These are phyloP conservation scores for Platanus orientalis DNA, from an alignment of 164 flowering plant species.

Conservation along the genomic window DNA sequence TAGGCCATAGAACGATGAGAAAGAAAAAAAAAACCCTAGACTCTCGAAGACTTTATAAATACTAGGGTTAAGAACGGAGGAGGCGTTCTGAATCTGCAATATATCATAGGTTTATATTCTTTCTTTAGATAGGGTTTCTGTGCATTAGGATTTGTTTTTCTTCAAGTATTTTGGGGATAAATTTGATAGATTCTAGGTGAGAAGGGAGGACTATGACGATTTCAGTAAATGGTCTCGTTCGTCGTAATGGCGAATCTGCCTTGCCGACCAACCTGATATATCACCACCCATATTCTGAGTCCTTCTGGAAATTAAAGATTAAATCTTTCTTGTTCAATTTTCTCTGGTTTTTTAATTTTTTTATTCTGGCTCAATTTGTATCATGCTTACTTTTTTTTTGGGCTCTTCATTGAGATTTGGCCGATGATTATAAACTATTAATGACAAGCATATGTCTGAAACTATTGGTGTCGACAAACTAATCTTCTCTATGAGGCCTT, in stretches of 20 bases:
- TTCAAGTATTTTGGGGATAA: too few species aligned
- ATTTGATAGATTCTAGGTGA: background rate
- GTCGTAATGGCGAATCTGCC: constrained; percentile 20
- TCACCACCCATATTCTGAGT: constrained; percentile 49
- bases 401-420: constrained; percentile 17
- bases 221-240: constrained; percentile 38
- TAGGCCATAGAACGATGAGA: too few species aligned
- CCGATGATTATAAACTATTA: constrained; percentile 33
- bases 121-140: too few species aligned
- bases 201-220: constrained; percentile 29
- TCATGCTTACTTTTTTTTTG: background rate
- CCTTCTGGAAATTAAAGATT: background rate
- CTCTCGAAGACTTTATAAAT: background rate
- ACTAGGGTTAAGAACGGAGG: background rate
- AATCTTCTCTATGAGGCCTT: constrained; percentile 52
- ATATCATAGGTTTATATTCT: too few species aligned
- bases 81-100: too few species aligned
- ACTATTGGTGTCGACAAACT: constrained; percentile 23
- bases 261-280: constrained; percentile 30
- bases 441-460: constrained; percentile 56
- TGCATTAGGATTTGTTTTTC: too few species aligned
- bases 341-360: background rate
- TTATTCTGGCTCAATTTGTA: background rate
- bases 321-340: background rate
- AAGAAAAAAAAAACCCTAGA: background rate